Evolutionary conservation across 768 basidiomycete species (phyloP), one percentile per base, ranked within the genome.

Genomic region (Hebeloma cylindrosporum): DNA sequence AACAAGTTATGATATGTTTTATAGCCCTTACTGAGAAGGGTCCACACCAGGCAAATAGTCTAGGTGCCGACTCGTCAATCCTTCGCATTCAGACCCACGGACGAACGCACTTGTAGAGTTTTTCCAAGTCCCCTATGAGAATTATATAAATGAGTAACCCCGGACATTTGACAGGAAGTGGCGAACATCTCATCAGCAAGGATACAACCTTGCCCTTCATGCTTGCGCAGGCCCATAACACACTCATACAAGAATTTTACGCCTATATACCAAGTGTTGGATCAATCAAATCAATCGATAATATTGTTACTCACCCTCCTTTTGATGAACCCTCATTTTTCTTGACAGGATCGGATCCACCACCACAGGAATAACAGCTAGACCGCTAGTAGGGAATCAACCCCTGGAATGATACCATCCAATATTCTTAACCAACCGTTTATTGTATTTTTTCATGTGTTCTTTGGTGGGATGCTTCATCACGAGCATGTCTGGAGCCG

Each of bases 11-110:
- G 20, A 17, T 26, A 22, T 33, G 18, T 23, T 36, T 2, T 7
- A 38, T 37, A 43, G 8, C 6, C 66, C 83, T 57, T 59, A 93
- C 93, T 89, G 14, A 99, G 75, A 7, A 99, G 69, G 0, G 93
- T 97, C 87, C 92, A 93, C 6, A 97, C 71, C 10, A 99, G 75
- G n/a, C 84, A 73, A 43, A 99, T 94, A 0, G 94, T 94, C 82
- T 93, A 62, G 31, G 20, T 6, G 10, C 20, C 8, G 25, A 30
- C 21, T 14, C 5, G 17, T 14, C 32, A 45, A 10, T 27, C 22
- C n/a, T n/a, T 8, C 26, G 23, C 29, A 30, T 25, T 29, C 26
- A 17, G 5, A 40, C 7, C 4, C 37, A 17, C 22, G 7, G 6
- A 29, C 9, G 7, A 13, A 21, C 21, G 28, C 38, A 78, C 87